Percentiles rank a stretch among this genome's conserved stretches.
Conservation (phyloP, 2,329 filamentous ascomycete genomes). For the Aspergillus glaucus region DNA sequence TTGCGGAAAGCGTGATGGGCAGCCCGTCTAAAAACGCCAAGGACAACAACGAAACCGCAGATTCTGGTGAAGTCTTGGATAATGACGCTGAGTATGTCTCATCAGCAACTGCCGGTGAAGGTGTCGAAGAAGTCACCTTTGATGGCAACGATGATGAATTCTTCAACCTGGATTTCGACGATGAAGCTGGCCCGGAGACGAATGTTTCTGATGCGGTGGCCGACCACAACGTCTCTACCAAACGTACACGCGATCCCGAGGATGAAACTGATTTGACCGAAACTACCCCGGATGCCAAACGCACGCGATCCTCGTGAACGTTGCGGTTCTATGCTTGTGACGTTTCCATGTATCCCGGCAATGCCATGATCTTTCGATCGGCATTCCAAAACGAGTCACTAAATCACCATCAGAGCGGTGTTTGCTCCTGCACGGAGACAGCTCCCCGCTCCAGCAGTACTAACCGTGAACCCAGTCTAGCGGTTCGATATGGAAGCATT, state of each 20-base stretch:
- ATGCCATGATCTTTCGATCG: not conserved
- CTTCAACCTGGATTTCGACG: slow-evolving; percentile 25
- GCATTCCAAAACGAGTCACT: no score
- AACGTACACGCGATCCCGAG: slow-evolving; percentile 31
- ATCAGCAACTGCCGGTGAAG: slow-evolving; percentile 7
- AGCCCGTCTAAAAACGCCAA: slow-evolving; percentile 14
- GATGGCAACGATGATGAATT: slow-evolving; percentile 29
- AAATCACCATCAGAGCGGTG: no score
- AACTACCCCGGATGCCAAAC: slow-evolving; percentile 43
- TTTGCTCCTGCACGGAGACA: no score
- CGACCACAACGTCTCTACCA: slow-evolving; percentile 16
- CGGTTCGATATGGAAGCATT: no score
- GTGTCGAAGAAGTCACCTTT: slow-evolving; percentile 18
- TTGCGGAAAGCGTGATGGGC: slow-evolving; percentile 27
- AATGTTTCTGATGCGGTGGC: slow-evolving; percentile 10
- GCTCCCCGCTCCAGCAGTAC: no score
- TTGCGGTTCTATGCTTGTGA: slow-evolving; percentile 1
- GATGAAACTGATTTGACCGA: slow-evolving; percentile 26
- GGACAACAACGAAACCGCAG: slow-evolving; percentile 5
- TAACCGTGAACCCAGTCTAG: no score
- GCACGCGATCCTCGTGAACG: slow-evolving; percentile 43
- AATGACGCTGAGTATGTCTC: slow-evolving; percentile 12
- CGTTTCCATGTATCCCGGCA: not conserved
- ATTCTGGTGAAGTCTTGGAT: slow-evolving; percentile 9
- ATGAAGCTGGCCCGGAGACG: slow-evolving; percentile 14